Evolutionary conservation across 345 rosid genomes (phyloP).

Genomic region (Aurinia saxatilis): DNA sequence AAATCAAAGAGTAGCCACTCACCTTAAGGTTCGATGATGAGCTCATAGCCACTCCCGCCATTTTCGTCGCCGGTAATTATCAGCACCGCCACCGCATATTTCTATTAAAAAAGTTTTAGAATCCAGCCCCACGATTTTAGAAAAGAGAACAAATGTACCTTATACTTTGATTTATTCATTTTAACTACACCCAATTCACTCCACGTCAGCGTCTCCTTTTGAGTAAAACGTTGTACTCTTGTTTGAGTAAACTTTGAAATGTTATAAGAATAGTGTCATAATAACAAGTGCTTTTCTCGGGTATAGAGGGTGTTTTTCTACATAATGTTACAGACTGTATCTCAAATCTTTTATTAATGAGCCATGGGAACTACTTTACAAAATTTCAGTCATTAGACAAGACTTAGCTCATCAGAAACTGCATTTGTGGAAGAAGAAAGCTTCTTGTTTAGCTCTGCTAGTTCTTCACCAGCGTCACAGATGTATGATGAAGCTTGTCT

Average conservation of each 20-base stretch:
- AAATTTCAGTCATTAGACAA: slow-evolving; percentile 35
- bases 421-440: slow-evolving; percentile 33
- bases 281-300: not conserved
- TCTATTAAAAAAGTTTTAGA: not conserved
- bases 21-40: not conserved
- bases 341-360: not conserved
- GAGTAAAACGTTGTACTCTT: no score
- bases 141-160: not conserved
- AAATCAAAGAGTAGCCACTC: not conserved
- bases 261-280: not conserved
- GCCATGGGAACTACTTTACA: not conserved
- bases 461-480: slow-evolving; percentile 76
- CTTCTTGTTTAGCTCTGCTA: slow-evolving; percentile 60
- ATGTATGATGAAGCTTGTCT: slow-evolving; percentile 88
- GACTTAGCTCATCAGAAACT: slow-evolving; percentile 60
- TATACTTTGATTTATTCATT: not conserved
- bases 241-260: no score
- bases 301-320: slow-evolving; percentile 1
- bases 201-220: no score
- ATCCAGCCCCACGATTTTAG: not conserved
- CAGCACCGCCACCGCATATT: not conserved
- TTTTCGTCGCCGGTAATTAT: not conserved
- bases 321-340: not conserved
- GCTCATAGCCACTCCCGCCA: slow-evolving; percentile 27
- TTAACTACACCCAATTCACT: no score